Evolutionary conservation across 345 rosid genomes (phyloP).

Genomic region (Acer negundo): DNA sequence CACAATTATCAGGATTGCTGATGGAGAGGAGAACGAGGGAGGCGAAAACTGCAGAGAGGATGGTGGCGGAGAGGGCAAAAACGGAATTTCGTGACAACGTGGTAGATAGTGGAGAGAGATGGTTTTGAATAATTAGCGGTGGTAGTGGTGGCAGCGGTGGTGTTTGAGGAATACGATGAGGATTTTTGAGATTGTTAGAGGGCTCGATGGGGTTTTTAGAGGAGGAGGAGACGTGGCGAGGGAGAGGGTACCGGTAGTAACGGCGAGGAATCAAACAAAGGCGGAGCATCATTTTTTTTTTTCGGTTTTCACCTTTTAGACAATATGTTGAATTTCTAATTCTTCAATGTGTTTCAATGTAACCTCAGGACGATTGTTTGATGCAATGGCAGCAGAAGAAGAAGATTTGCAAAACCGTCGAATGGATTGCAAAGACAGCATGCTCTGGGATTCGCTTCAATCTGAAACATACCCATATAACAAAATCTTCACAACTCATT

Average conservation of each 20-base stretch:
- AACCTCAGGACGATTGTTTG: constrained; percentile 22
- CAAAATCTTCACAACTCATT: constrained; percentile 17
- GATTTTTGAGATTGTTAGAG: constrained; percentile 31
- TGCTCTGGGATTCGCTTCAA: constrained; percentile 46
- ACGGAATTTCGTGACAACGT: constrained; percentile 43
- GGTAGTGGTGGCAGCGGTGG: constrained; percentile 25
- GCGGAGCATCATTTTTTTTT: constrained; percentile 48
- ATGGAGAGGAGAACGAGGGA: constrained; percentile 40
- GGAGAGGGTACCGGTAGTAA: constrained; percentile 35
- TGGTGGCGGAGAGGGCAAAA: constrained; percentile 60
- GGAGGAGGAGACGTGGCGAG: constrained; percentile 41
- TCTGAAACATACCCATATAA: constrained; percentile 43
- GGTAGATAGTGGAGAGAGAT: constrained; percentile 23
- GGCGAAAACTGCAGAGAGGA: constrained; percentile 52
- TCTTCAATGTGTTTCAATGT: constrained; percentile 16
- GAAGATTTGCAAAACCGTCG: constrained; percentile 55
- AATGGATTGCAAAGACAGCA: constrained; percentile 59
- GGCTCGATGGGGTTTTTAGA: constrained; percentile 30
- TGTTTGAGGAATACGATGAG: constrained; percentile 30
- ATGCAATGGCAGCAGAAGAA: constrained; percentile 31
- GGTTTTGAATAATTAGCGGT: constrained; percentile 19
- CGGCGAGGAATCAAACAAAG: constrained; percentile 47
- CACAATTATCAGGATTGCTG: constrained; percentile 9
- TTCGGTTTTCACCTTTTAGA: too few relatives aligned
- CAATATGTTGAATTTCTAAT: too few relatives aligned